These are phyloP conservation scores for Candida glucosophila DNA, from an alignment of 1,139 yeast species.

Conservation along the genomic window DNA sequence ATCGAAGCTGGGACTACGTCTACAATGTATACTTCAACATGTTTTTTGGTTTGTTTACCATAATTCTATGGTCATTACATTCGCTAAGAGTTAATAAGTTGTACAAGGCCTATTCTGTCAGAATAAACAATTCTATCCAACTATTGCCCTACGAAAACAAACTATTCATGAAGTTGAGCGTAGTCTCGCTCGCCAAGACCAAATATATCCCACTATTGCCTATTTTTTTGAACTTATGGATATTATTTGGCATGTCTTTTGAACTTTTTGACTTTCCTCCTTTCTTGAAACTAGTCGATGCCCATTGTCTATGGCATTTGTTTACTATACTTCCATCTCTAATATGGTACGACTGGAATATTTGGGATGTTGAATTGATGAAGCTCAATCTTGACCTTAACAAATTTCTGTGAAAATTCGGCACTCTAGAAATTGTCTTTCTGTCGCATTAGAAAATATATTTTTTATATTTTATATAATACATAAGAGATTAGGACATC, in stretches of 20 bases:
- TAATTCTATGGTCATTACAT: slow-evolving; percentile 29
- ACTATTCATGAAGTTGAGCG: slow-evolving; percentile 23
- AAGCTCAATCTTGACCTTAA: slow-evolving; percentile 10
- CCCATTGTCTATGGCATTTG: slow-evolving; percentile 39
- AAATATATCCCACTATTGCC: slow-evolving; percentile 30
- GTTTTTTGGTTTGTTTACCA: slow-evolving; percentile 22
- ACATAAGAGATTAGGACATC: no score
- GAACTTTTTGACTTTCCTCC: slow-evolving; percentile 35
- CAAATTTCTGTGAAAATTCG: slow-evolving; percentile 8
- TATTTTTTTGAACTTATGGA: slow-evolving; percentile 24
- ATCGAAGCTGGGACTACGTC: slow-evolving; percentile 29
- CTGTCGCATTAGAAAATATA: no score
- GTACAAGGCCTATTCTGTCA: slow-evolving; percentile 14
- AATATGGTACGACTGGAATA: slow-evolving; percentile 41
- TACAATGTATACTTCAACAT: slow-evolving; percentile 31
- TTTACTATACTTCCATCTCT: slow-evolving; percentile 34
- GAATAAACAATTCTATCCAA: slow-evolving; percentile 29
- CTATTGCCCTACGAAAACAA: slow-evolving; percentile 34
- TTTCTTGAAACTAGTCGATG: slow-evolving; percentile 23
- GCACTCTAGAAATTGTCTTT: no score
- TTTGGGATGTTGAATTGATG: slow-evolving; percentile 39
- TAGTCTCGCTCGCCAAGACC: slow-evolving; percentile 18
- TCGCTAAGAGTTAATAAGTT: slow-evolving; percentile 12
- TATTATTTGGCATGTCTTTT: slow-evolving; percentile 26
- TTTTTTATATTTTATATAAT: no score